Evolutionary conservation across 2,329 filamentous ascomycete species (phyloP).

Genomic region (Ustilaginoidea virens): DNA sequence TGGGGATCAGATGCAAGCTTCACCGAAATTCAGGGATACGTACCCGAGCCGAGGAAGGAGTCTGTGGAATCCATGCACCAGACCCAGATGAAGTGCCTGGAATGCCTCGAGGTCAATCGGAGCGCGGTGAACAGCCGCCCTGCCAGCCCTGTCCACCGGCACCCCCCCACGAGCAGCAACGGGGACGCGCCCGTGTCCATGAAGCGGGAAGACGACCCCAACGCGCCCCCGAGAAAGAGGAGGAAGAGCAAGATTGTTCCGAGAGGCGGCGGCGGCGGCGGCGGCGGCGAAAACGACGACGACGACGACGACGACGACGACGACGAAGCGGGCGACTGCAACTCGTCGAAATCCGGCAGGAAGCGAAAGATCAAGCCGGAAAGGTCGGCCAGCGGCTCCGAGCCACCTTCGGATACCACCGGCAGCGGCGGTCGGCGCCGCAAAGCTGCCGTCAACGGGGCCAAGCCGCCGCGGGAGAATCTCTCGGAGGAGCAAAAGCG

Average conservation of each 20-base stretch:
- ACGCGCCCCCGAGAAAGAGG: slow-evolving; percentile 32
- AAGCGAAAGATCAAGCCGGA: slow-evolving; percentile 34
- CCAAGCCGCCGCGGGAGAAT: slow-evolving; percentile 48
- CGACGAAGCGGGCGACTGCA: slow-evolving; percentile 18
- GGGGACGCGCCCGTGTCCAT: slow-evolving; percentile 10
- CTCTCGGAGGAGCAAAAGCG: slow-evolving; percentile 69
- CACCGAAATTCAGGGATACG: slow-evolving; percentile 38
- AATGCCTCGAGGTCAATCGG: slow-evolving; percentile 38
- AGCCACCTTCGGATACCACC: slow-evolving; percentile 18
- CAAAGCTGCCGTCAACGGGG: slow-evolving; percentile 27
- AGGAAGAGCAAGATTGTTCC: slow-evolving; percentile 37
- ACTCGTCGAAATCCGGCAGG: slow-evolving; percentile 17
- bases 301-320: slow-evolving; percentile 18
- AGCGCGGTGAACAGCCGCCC: slow-evolving; percentile 45
- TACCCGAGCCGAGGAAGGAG: slow-evolving; percentile 39
- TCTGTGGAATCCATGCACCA: slow-evolving; percentile 41
- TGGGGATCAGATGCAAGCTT: slow-evolving; percentile 60
- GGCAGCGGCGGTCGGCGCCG: slow-evolving; percentile 29
- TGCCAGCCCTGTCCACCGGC: slow-evolving; percentile 32
- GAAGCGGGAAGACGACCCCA: slow-evolving; percentile 20
- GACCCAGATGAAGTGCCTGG: slow-evolving; percentile 38
- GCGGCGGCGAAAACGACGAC: slow-evolving; percentile 19
- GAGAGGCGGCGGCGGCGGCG: slow-evolving; percentile 17
- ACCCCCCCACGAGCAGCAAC: slow-evolving; percentile 6
- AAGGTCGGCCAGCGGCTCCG: slow-evolving; percentile 11